Base-by-base conservation (phyloP, 768 basidiomycete genomes). In the Boletus insuetus region DNA sequence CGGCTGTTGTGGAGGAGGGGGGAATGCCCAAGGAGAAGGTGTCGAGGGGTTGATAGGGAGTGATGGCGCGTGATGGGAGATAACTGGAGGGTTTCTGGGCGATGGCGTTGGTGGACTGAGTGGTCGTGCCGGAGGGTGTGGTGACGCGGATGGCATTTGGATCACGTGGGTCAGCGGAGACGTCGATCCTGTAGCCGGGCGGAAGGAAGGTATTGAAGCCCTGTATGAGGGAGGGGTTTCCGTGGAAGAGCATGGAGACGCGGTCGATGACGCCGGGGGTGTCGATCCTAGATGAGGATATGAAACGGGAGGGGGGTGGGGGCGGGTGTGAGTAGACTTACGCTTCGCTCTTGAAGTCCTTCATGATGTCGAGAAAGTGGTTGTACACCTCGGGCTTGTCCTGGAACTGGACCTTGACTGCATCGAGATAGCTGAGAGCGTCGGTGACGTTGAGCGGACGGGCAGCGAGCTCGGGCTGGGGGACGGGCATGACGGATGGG, bases 171-270 rank as follows among this genome's bases (percentile, higher is more conserved):
- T 90, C 88, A 24, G 75, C 77, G 54, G 87, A 87, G 66, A 87
- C 78, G 67, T 97, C 94, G 69, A 98, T 97, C 56, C 91, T 87
- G 74, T 97, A 98, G 31, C 95, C 95, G 45, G 88, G 81, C 6
- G 95, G 95, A 13, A 98, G 81, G 74, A 98, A 98, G 3, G 95
- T 97, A 74, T 98, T 98, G 84, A 98, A 98, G 20, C 95, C 95
- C 71, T 95, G 90, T 49, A 98, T 97, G 64, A 98, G 87, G 51
- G 78, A 68, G 6, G 89, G 91, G 71, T 95, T 91, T 8, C 92
- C 92, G 61, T 91, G 85, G 73, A 98, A 98, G 41, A 98, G 84
- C 62, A 81, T 83, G 8, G 94, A 96, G 51, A 98, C 95, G 53
- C 95, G 89, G 62, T 93, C 85, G 68, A 98, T 98, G 67, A 98